Percentiles rank a stretch among this genome's conserved stretches.
Evolutionary conservation across 352 stramenopile genomes (phyloP).

Genomic region (Aphanomyces euteiches): DNA sequence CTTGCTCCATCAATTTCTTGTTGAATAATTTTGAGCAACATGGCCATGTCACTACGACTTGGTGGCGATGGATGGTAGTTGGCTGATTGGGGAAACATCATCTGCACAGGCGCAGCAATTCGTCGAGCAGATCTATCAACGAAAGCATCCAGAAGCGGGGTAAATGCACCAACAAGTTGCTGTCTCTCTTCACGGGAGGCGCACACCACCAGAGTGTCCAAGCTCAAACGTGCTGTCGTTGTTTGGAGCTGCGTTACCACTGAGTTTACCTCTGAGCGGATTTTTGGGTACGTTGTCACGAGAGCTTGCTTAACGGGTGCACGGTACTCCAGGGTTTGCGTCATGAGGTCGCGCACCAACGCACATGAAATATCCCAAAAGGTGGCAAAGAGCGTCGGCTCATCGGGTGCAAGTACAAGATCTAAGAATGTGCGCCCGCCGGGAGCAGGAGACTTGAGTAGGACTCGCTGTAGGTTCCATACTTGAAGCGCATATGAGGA

Average conservation of each 20-base stretch:
- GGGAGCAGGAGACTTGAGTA: constrained; percentile 62
- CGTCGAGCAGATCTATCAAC: constrained; percentile 56
- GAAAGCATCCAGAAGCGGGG: constrained; percentile 62
- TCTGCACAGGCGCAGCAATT: constrained; percentile 71
- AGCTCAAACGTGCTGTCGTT: constrained; percentile 38
- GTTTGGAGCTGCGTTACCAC: constrained; percentile 59
- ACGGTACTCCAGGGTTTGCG: constrained; percentile 53
- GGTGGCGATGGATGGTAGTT: constrained; percentile 80
- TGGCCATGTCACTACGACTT: constrained; percentile 79
- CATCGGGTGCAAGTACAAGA: constrained; percentile 63
- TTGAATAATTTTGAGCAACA: constrained; percentile 66
- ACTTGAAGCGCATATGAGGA: constrained; percentile 68
- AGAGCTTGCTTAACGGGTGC: constrained; percentile 60
- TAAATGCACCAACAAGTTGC: constrained; percentile 73
- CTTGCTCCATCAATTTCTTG: constrained; percentile 63
- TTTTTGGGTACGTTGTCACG: constrained; percentile 72
- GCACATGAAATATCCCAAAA: constrained; percentile 84
- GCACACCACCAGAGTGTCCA: constrained; percentile 30
- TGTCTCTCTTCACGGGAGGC: constrained; percentile 42
- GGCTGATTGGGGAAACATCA: constrained; percentile 84
- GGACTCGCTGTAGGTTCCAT: constrained; percentile 83
- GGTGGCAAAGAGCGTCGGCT: constrained; percentile 74
- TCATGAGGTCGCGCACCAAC: constrained; percentile 69
- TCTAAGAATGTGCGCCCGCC: constrained; percentile 49
- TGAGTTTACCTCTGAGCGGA: constrained; percentile 65